A percentile compares a stretch with the other conserved stretches of the same genome.
These are phyloP conservation scores for Willaertia magna DNA, from an alignment of 208 protist species.

Conservation along the genomic window DNA sequence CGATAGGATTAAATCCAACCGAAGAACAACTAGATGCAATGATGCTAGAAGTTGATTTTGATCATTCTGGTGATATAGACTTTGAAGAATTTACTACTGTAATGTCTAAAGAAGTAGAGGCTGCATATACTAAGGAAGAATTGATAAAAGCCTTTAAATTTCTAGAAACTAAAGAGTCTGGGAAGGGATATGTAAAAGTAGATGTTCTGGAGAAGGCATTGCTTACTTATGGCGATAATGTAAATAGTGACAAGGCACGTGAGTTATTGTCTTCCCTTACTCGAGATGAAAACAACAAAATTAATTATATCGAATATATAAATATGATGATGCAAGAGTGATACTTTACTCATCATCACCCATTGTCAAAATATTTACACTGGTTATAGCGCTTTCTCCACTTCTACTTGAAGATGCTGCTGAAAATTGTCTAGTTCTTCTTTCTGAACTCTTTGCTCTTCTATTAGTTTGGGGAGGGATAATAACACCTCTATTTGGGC, in stretches of 20 bases:
- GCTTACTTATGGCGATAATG: conserved; percentile 63
- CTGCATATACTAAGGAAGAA: conserved; percentile 63
- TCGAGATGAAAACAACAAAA: conserved; percentile 50
- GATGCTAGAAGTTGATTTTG: conserved; percentile 48
- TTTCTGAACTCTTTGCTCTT: too few species aligned
- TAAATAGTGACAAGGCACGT: conserved; percentile 53
- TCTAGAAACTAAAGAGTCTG: conserved; percentile 66
- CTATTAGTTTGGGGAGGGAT: not conserved
- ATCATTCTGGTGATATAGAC: conserved; percentile 43
- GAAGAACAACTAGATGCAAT: conserved; percentile 64
- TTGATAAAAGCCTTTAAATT: conserved; percentile 67
- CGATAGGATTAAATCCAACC: conserved; percentile 58
- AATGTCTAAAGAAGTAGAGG: conserved; percentile 62
- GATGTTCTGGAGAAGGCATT: conserved; percentile 64
- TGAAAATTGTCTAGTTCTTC: not conserved
- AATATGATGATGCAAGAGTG: conserved; percentile 54
- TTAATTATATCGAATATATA: conserved; percentile 76
- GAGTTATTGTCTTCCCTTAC: conserved; percentile 57
- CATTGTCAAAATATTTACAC: not conserved
- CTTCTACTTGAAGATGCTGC: not conserved
- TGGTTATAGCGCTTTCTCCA: not conserved
- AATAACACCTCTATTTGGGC: not conserved
- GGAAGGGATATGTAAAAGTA: conserved; percentile 56
- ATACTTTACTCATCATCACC: too few species aligned
- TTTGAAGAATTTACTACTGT: conserved; percentile 68